phyloP scores from a whole-genome alignment of 352 stramenopile species.

The Globisporangium paddicum region DNA sequence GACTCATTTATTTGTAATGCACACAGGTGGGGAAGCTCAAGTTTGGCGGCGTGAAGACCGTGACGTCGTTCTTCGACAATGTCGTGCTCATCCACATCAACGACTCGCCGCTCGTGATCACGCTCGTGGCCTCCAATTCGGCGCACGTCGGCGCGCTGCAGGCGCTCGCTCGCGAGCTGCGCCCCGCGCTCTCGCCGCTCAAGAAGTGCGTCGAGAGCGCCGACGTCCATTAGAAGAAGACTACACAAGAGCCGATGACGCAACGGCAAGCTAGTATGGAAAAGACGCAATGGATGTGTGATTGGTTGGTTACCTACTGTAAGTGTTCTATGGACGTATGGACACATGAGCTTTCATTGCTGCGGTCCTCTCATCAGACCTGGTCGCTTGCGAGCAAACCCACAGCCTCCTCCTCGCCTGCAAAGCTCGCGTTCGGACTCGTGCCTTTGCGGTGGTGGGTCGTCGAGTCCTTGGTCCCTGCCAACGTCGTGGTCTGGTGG shows the following conservation, averaged over 20 bases:
- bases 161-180: slow-evolving; percentile 49
- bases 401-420: slow-evolving; percentile 15
- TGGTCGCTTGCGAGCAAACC: slow-evolving; percentile 7
- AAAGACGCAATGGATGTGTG: not conserved
- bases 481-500: not conserved
- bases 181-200: slow-evolving; percentile 52
- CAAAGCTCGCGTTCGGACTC: slow-evolving; percentile 16
- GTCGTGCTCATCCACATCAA: slow-evolving; percentile 80
- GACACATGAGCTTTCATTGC: too few relatives aligned
- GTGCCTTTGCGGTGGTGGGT: slow-evolving; percentile 15
- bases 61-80: slow-evolving; percentile 72
- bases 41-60: slow-evolving; percentile 62
- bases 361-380: too few relatives aligned
- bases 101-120: slow-evolving; percentile 70
- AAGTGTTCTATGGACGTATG: slow-evolving; percentile 6
- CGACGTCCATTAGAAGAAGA: slow-evolving; percentile 36
- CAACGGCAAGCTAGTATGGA: not conserved
- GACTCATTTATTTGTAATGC: not conserved
- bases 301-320: not conserved
- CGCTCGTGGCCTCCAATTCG: slow-evolving; percentile 60
- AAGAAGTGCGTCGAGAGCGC: slow-evolving; percentile 72
- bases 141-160: slow-evolving; percentile 56
- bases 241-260: not conserved
- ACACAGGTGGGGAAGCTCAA: slow-evolving; percentile 75
- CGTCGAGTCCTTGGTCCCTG: not conserved